Percentiles rank a stretch among this genome's conserved stretches.
These are phyloP conservation scores for Phytophthora pini DNA, from an alignment of 352 stramenopile genomes.

Conservation along the genomic window DNA sequence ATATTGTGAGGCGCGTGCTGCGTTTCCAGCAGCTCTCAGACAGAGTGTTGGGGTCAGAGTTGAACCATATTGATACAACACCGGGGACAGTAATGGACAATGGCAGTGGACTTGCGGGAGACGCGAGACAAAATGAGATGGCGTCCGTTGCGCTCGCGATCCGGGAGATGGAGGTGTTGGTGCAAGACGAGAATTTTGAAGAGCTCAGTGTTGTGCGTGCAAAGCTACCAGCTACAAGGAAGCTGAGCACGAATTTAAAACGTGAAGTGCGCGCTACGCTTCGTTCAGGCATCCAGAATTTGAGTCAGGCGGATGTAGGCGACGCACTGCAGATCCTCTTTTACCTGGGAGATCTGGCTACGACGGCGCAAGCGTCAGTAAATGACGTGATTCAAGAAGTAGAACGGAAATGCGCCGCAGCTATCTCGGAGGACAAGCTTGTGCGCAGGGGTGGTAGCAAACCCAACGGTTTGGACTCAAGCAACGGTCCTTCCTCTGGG, in stretches of 20 bases:
- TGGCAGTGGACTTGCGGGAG: slow-evolving; percentile 14
- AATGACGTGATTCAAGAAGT: slow-evolving; percentile 88
- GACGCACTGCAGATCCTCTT: slow-evolving; percentile 85
- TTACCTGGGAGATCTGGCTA: slow-evolving; percentile 66
- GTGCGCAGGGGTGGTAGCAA: slow-evolving; percentile 32
- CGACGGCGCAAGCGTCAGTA: slow-evolving; percentile 75
- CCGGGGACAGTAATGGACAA: slow-evolving; percentile 7
- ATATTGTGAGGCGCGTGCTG: slow-evolving; percentile 75
- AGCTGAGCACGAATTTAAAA: slow-evolving; percentile 55
- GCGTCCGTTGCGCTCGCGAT: slow-evolving; percentile 72
- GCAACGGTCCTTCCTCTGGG: slow-evolving; percentile 30
- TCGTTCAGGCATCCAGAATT: slow-evolving; percentile 51
- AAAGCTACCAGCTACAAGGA: slow-evolving; percentile 56
- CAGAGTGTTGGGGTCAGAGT: slow-evolving; percentile 46
- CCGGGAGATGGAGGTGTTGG: slow-evolving; percentile 69
- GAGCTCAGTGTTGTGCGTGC: slow-evolving; percentile 69
- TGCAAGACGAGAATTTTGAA: slow-evolving; percentile 62
- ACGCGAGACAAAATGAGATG: slow-evolving; percentile 53
- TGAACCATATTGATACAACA: slow-evolving; percentile 40
- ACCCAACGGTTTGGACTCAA: slow-evolving; percentile 28
- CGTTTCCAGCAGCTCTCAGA: slow-evolving; percentile 82
- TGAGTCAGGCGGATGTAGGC: slow-evolving; percentile 76
- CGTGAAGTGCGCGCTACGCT: slow-evolving; percentile 61
- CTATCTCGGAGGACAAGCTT: slow-evolving; percentile 73
- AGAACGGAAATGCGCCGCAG: slow-evolving; percentile 63